phyloP scores from a whole-genome alignment of 345 rosid genomes.

The Pistacia vera region DNA sequence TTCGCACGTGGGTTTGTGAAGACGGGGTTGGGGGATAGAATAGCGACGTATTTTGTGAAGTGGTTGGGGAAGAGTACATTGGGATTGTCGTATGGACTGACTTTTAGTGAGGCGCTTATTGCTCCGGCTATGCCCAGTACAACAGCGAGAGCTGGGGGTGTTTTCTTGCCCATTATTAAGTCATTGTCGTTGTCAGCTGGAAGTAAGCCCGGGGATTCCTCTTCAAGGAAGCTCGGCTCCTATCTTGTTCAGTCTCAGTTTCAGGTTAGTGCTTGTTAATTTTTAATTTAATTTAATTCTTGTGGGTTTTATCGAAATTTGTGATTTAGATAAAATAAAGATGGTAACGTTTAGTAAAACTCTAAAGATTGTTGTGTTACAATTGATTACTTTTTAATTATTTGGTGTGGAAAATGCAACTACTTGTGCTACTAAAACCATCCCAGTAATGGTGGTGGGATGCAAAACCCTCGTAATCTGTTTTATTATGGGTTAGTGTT shows the following conservation, averaged over 20 bases:
- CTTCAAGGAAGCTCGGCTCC: conserved; percentile 77
- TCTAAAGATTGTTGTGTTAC: too few relatives aligned
- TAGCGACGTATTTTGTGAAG: conserved; percentile 93
- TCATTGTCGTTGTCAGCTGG: conserved; percentile 81
- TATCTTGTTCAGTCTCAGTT: conserved; percentile 81
- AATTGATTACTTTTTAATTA: too few relatives aligned
- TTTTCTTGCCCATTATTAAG: conserved; percentile 90
- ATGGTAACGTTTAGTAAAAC: neutral
- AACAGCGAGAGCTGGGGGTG: conserved; percentile 94
- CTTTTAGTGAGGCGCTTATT: conserved; percentile 84
- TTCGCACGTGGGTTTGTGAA: conserved; percentile 97
- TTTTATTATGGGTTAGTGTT: too few relatives aligned
- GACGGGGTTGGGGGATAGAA: conserved; percentile 90
- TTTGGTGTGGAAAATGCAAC: too few relatives aligned
- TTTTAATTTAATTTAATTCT: too few relatives aligned
- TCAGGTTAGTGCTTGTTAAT: conserved; percentile 52
- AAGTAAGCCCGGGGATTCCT: conserved; percentile 75
- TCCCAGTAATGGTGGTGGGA: too few relatives aligned
- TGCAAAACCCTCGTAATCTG: too few relatives aligned
- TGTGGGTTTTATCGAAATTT: neutral
- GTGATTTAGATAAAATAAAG: neutral
- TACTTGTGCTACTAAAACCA: too few relatives aligned
- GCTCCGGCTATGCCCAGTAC: conserved; percentile 99
- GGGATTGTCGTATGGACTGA: conserved; percentile 89
- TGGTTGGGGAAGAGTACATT: conserved; percentile 91